Evolutionary conservation across 352 stramenopile genomes (phyloP).

Genomic region (Phytophthora meadii): DNA sequence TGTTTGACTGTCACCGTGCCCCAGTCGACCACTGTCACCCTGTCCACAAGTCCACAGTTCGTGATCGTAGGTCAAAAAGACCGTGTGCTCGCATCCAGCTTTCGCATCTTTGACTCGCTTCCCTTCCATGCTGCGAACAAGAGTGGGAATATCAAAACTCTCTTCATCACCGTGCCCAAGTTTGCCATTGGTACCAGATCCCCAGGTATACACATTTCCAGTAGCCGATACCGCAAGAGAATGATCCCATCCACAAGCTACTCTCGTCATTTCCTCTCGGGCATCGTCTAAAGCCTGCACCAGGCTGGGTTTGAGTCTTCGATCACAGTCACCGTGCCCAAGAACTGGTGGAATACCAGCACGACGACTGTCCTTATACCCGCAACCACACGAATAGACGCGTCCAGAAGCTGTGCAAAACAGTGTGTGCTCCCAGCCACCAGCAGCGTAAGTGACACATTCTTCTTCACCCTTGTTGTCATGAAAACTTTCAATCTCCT

Average conservation of each 20-base stretch:
- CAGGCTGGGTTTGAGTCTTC: slow-evolving; percentile 61
- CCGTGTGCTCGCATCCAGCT: slow-evolving; percentile 83
- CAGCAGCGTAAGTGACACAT: slow-evolving; percentile 56
- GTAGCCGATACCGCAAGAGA: slow-evolving; percentile 70
- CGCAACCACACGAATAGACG: slow-evolving; percentile 79
- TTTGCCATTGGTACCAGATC: slow-evolving; percentile 83
- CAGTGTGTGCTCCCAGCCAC: slow-evolving; percentile 86
- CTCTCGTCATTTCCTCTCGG: slow-evolving; percentile 64
- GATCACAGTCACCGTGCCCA: slow-evolving; percentile 75
- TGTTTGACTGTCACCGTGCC: slow-evolving; percentile 72
- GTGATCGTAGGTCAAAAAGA: slow-evolving; percentile 60
- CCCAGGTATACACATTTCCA: slow-evolving; percentile 80
- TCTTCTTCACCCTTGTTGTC: slow-evolving; percentile 55
- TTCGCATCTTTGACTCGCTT: slow-evolving; percentile 74
- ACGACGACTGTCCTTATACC: slow-evolving; percentile 87
- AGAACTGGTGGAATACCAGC: slow-evolving; percentile 83
- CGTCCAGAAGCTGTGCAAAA: slow-evolving; percentile 71
- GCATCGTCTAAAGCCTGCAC: slow-evolving; percentile 60
- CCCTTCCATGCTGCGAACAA: slow-evolving; percentile 52
- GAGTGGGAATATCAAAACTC: slow-evolving; percentile 66
- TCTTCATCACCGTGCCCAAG: slow-evolving; percentile 86
- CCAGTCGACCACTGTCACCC: slow-evolving; percentile 80
- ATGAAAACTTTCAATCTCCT: slow-evolving; percentile 63
- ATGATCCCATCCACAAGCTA: slow-evolving; percentile 86
- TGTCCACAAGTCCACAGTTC: slow-evolving; percentile 87